Evolutionary conservation across 805 yeast species (phyloP).

Genomic region (Kluyveromyces starmeri): DNA sequence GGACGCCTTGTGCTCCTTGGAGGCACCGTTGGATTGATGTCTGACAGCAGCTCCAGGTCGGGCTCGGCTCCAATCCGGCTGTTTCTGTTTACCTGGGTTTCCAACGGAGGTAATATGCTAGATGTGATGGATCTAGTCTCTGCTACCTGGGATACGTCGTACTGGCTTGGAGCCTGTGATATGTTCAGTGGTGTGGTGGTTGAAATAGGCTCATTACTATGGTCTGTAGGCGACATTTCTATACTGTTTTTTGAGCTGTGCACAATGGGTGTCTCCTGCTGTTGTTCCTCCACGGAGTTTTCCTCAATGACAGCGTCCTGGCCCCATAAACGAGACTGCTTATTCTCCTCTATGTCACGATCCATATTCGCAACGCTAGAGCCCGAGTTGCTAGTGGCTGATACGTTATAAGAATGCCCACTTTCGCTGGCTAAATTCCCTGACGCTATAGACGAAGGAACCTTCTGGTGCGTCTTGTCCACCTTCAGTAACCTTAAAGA

Average conservation of each 20-base stretch:
- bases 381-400: constrained; percentile 6
- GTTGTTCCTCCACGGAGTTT: constrained; percentile 1
- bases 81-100: constrained; percentile 10
- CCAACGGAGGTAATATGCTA: constrained; percentile 21
- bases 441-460: constrained; percentile 13
- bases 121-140: constrained; percentile 17
- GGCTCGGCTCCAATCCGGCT: constrained; percentile 9
- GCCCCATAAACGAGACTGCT: neutral
- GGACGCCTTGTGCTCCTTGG: constrained; percentile 29
- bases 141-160: constrained; percentile 1
- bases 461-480: constrained; percentile 10
- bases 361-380: constrained; percentile 2
- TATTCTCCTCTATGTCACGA: neutral
- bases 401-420: constrained; percentile 9
- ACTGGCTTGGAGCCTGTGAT: constrained; percentile 1
- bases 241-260: neutral
- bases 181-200: constrained; percentile 7
- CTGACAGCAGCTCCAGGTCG: constrained; percentile 15
- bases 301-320: neutral
- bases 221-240: neutral
- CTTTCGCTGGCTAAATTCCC: constrained; percentile 17
- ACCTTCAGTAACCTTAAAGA: constrained; percentile 12
- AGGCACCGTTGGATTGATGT: constrained; percentile 26
- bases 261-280: neutral
- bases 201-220: neutral